phyloP scores from a whole-genome alignment of 768 basidiomycete genomes.

The Paxillus ammoniavirescens region DNA sequence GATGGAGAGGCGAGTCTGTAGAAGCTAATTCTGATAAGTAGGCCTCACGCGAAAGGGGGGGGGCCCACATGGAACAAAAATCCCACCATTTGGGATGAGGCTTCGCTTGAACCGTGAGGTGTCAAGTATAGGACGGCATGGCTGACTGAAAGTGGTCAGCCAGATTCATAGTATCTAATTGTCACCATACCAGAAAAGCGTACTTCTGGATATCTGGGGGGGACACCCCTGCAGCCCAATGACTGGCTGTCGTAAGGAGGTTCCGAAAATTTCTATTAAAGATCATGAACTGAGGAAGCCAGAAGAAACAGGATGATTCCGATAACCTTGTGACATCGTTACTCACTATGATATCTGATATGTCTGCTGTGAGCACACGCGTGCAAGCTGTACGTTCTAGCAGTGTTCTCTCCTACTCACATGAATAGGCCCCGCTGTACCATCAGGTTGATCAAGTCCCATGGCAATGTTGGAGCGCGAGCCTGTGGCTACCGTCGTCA shows the following conservation, averaged over 20 bases:
- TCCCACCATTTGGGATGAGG: neutral
- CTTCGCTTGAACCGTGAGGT: neutral
- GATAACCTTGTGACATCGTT: neutral
- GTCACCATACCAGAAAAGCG: neutral
- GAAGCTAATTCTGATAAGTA: neutral
- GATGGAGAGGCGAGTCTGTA: too few species aligned
- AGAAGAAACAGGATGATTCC: neutral
- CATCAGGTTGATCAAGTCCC: neutral
- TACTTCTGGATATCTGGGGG: too few species aligned
- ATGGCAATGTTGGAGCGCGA: neutral
- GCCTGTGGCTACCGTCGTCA: neutral
- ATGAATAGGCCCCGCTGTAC: neutral
- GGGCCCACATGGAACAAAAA: constrained; percentile 5
- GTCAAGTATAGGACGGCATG: neutral
- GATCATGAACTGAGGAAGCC: too few species aligned
- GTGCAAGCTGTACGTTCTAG: neutral
- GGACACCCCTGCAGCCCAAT: too few species aligned
- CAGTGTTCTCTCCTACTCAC: neutral
- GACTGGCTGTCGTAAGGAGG: too few species aligned
- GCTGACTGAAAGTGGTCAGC: neutral
- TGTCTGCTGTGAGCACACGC: neutral
- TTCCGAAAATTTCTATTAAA: too few species aligned
- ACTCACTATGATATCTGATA: neutral
- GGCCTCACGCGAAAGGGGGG: neutral
- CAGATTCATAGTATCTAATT: neutral